These are phyloP conservation scores for Apiotrichum siamense DNA, from an alignment of 1,284 basidiomycete genomes.

Conservation along the genomic window DNA sequence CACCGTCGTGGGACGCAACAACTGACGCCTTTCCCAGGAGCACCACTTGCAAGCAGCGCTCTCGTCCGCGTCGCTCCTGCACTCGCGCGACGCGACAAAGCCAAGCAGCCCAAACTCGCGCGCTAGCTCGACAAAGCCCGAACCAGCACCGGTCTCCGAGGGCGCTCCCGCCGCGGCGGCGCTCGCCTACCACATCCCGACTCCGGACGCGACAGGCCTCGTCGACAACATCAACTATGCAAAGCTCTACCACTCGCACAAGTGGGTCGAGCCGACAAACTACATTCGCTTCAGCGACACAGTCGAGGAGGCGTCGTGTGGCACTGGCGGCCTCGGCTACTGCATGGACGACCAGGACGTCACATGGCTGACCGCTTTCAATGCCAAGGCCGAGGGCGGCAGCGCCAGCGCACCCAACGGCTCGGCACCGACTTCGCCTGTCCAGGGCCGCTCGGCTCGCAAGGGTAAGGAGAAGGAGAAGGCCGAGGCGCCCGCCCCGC, in stretches of 20 bases:
- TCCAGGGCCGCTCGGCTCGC: slow-evolving; percentile 45
- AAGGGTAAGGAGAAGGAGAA: slow-evolving; percentile 48
- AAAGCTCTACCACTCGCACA: slow-evolving; percentile 62
- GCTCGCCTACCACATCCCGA: slow-evolving; percentile 74
- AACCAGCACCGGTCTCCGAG: slow-evolving; percentile 9
- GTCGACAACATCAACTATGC: slow-evolving; percentile 59
- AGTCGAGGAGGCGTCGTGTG: slow-evolving; percentile 63
- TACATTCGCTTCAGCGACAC: slow-evolving; percentile 83
- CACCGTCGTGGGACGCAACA: background rate
- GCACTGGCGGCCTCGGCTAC: slow-evolving; percentile 54
- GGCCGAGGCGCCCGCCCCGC: slow-evolving; percentile 36
- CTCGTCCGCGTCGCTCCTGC: slow-evolving; percentile 43
- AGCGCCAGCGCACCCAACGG: slow-evolving; percentile 47
- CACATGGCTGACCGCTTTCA: slow-evolving; percentile 88
- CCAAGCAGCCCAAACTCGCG: slow-evolving; percentile 23
- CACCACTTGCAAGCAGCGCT: slow-evolving; percentile 74
- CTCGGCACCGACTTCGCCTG: slow-evolving; percentile 24
- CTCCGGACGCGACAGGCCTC: slow-evolving; percentile 78
- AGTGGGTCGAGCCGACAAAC: slow-evolving; percentile 69
- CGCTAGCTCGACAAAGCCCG: slow-evolving; percentile 18
- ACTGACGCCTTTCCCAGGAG: slow-evolving; percentile 64
- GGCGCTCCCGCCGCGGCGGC: slow-evolving; percentile 20
- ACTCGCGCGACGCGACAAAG: slow-evolving; percentile 35
- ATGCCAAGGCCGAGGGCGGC: slow-evolving; percentile 79
- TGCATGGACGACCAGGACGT: slow-evolving; percentile 95